These are phyloP conservation scores for Kazachstania kunashirensis DNA, from an alignment of 805 yeast genomes.

Conservation along the genomic window DNA sequence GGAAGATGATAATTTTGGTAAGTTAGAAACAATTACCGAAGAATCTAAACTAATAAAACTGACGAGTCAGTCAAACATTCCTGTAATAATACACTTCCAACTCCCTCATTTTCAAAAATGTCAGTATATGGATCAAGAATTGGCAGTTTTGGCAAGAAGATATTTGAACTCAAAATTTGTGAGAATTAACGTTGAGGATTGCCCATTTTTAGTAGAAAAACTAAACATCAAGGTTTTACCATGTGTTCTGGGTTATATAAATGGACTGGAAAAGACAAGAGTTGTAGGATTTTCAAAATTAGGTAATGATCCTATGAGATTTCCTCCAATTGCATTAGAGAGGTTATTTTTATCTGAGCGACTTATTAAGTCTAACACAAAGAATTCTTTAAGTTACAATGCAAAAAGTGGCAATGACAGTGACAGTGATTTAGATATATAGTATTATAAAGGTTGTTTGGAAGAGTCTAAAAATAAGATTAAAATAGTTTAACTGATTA, in stretches of 20 bases:
- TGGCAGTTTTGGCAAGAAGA: slow-evolving; percentile 40
- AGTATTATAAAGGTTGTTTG: too few relatives aligned
- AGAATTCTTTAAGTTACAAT: neutral
- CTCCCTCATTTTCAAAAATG: slow-evolving; percentile 56
- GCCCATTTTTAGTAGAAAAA: slow-evolving; percentile 64
- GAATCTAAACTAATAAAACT: slow-evolving; percentile 51
- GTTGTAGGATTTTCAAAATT: slow-evolving; percentile 63
- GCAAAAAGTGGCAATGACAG: neutral
- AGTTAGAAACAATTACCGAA: slow-evolving; percentile 32
- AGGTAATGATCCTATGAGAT: slow-evolving; percentile 39
- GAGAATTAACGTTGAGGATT: slow-evolving; percentile 48
- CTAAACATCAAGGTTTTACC: slow-evolving; percentile 62
- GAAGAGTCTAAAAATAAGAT: too few relatives aligned
- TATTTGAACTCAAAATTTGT: slow-evolving; percentile 48
- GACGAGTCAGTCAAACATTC: slow-evolving; percentile 34
- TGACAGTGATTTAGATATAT: slow-evolving; percentile 9
- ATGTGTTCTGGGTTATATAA: slow-evolving; percentile 46
- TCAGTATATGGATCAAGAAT: slow-evolving; percentile 42
- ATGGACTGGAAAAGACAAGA: slow-evolving; percentile 50
- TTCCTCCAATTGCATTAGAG: slow-evolving; percentile 43
- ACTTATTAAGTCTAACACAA: slow-evolving; percentile 3
- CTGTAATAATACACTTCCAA: slow-evolving; percentile 51
- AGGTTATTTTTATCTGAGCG: slow-evolving; percentile 17
- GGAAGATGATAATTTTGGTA: slow-evolving; percentile 36
- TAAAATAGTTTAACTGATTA: too few relatives aligned